Conservation (phyloP, 139 green algal genomes). For the Chlamydomonas schloesseri region DNA sequence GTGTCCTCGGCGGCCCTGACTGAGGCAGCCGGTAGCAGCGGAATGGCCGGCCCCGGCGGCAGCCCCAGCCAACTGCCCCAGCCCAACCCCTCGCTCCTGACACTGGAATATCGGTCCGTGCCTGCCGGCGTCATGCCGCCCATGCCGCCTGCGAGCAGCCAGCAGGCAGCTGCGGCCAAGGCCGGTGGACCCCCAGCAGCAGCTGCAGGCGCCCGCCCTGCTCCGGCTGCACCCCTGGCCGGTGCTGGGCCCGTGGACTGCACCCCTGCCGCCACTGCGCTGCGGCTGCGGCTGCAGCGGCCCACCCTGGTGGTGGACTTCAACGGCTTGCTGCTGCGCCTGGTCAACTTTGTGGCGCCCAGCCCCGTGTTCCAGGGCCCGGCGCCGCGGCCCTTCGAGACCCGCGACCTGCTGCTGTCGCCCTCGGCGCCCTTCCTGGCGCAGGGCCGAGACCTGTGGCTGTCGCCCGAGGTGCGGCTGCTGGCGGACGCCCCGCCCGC, state of each 20-base stretch:
- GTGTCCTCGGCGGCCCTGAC: not conserved
- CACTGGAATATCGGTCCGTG: constrained; percentile 55
- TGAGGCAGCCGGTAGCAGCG: not conserved
- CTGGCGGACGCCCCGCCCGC: constrained; percentile 80
- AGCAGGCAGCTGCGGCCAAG: no score
- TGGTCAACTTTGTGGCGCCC: constrained; percentile 84
- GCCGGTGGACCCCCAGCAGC: no score
- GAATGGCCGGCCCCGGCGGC: not conserved
- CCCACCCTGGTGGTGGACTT: constrained; percentile 88
- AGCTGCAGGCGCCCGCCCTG: no score
- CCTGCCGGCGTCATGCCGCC: not conserved
- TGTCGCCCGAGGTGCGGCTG: constrained; percentile 86
- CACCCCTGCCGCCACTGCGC: not conserved
- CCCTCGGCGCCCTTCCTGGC: not conserved
- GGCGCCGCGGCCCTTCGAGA: constrained; percentile 19
- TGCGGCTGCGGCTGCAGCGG: constrained; percentile 85
- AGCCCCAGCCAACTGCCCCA: not conserved
- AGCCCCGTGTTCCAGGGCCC: constrained; percentile 48
- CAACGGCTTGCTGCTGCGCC: constrained; percentile 82
- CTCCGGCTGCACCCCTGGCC: not conserved
- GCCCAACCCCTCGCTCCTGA: constrained; percentile 64
- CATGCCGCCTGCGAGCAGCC: no score
- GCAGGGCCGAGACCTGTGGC: constrained; percentile 73
- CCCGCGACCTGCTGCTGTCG: constrained; percentile 32
- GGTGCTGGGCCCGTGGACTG: no score